Evolutionary conservation across 176 grass and related monocot genomes (phyloP).

Genomic region (Melocanna baccifera): DNA sequence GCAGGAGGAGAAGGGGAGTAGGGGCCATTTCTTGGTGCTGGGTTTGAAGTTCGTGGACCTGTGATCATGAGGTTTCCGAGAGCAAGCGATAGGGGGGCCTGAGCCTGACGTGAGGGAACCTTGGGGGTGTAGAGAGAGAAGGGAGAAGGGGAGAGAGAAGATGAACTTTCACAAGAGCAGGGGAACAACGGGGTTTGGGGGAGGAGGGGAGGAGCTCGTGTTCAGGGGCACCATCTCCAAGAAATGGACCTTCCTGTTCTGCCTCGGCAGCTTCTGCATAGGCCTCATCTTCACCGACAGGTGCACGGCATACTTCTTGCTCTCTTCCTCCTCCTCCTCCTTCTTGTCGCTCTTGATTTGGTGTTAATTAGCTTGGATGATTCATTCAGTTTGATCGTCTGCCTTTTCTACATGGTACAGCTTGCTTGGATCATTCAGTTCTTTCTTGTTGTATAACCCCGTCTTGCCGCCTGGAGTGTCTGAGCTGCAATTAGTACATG

Average conservation of each 20-base stretch:
- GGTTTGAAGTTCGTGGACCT: neutral
- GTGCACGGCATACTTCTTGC: slow-evolving; percentile 6
- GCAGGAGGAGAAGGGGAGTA: neutral
- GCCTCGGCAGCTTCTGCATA: slow-evolving; percentile 75
- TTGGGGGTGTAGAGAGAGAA: neutral
- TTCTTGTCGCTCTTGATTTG: neutral
- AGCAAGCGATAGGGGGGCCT: neutral
- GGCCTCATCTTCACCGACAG: slow-evolving; percentile 91
- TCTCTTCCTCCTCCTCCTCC: neutral
- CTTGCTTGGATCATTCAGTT: neutral
- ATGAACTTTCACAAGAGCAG: slow-evolving; percentile 62
- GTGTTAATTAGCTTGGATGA: neutral
- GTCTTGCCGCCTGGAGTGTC: neutral
- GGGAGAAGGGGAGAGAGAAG: neutral
- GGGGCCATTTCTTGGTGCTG: slow-evolving; percentile 30
- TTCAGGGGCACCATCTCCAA: slow-evolving; percentile 43
- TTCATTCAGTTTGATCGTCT: slow-evolving; percentile 17
- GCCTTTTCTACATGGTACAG: neutral
- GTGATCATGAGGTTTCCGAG: slow-evolving; percentile 5
- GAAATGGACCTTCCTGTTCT: slow-evolving; percentile 70
- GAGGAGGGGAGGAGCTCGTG: slow-evolving; percentile 39
- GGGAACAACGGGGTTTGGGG: neutral
- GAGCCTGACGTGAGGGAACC: neutral
- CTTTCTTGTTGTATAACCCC: neutral
- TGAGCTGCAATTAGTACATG: neutral